phyloP scores from a whole-genome alignment of 169 alveolate species.

The Plasmodium berghei region DNA sequence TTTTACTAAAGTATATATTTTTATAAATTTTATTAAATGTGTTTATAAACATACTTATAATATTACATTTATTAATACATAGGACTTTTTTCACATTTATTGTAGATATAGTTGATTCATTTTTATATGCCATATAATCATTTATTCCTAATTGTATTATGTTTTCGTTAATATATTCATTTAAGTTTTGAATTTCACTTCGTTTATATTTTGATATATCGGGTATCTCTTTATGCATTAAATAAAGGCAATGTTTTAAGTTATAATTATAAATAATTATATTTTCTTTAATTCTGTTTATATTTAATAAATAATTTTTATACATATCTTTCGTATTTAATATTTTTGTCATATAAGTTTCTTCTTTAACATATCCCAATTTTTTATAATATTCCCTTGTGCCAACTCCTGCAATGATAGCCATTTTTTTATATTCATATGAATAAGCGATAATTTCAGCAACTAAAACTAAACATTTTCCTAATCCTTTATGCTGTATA shows the following conservation, averaged over 20 bases:
- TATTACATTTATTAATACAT: background rate
- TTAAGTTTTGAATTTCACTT: slow-evolving; percentile 65
- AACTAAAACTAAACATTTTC: slow-evolving; percentile 80
- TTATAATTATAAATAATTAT: slow-evolving; percentile 37
- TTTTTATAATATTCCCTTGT: slow-evolving; percentile 98
- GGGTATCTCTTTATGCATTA: slow-evolving; percentile 61
- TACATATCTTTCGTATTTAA: slow-evolving; percentile 75
- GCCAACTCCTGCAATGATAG: slow-evolving; percentile 99
- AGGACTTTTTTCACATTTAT: slow-evolving; percentile 24
- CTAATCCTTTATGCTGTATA: slow-evolving; percentile 82
- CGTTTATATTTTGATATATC: slow-evolving; percentile 31
- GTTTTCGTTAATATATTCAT: slow-evolving; percentile 45
- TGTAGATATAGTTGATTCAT: slow-evolving; percentile 20
- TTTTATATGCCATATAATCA: slow-evolving; percentile 10
- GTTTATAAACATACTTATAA: background rate
- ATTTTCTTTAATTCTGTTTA: slow-evolving; percentile 32
- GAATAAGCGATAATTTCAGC: slow-evolving; percentile 84
- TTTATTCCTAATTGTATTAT: slow-evolving; percentile 2
- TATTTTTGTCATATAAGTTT: slow-evolving; percentile 95
- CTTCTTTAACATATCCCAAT: slow-evolving; percentile 96
- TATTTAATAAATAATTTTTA: slow-evolving; percentile 46
- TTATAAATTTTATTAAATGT: background rate
- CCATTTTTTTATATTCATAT: slow-evolving; percentile 89
- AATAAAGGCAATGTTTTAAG: slow-evolving; percentile 51
- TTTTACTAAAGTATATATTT: slow-evolving; percentile 1